Conservation (phyloP, 2,329 filamentous ascomycete genomes). For the Curvularia sp. region DNA sequence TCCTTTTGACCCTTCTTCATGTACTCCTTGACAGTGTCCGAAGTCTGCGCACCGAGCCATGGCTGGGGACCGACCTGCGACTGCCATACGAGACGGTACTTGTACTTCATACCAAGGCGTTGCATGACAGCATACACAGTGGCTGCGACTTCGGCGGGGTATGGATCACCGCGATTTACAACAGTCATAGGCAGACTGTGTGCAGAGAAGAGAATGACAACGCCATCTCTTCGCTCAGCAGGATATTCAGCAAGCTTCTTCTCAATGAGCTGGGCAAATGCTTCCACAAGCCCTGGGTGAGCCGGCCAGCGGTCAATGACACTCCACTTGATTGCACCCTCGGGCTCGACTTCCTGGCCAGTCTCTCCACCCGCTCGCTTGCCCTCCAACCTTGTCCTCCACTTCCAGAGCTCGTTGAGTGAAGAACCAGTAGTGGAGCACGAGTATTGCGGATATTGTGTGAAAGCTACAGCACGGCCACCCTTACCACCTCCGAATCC, state of each 20-base stretch:
- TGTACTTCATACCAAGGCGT: conserved; percentile 83
- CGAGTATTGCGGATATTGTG: conserved; percentile 97
- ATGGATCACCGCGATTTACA: conserved; percentile 95
- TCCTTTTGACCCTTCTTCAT: conserved; percentile 91
- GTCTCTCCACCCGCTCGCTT: conserved; percentile 63
- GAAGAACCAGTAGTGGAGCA: conserved; percentile 97
- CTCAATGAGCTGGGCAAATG: conserved; percentile 92
- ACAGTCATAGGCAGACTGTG: conserved; percentile 97
- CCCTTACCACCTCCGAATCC: conserved; percentile 89
- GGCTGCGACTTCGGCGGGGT: conserved; percentile 92
- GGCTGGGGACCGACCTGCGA: conserved; percentile 95
- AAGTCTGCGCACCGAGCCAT: conserved; percentile 95
- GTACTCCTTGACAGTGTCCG: conserved; percentile 85
- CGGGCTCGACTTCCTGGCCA: conserved; percentile 52
- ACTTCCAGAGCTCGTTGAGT: conserved; percentile 97
- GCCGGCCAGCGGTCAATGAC: conserved; percentile 97
- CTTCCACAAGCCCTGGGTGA: conserved; percentile 88
- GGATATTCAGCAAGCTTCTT: conserved; percentile 84
- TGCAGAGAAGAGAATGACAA: conserved; percentile 90
- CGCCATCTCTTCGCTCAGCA: conserved; percentile 76
- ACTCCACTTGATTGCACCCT: conserved; percentile 88
- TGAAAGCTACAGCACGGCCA: conserved; percentile 95
- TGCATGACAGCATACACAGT: conserved; percentile 98
- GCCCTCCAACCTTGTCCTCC: conserved; percentile 86
- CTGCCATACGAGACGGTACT: conserved; percentile 95